Evolutionary conservation across 352 stramenopile species (phyloP).

Genomic region (Pythium plurisporium): DNA sequence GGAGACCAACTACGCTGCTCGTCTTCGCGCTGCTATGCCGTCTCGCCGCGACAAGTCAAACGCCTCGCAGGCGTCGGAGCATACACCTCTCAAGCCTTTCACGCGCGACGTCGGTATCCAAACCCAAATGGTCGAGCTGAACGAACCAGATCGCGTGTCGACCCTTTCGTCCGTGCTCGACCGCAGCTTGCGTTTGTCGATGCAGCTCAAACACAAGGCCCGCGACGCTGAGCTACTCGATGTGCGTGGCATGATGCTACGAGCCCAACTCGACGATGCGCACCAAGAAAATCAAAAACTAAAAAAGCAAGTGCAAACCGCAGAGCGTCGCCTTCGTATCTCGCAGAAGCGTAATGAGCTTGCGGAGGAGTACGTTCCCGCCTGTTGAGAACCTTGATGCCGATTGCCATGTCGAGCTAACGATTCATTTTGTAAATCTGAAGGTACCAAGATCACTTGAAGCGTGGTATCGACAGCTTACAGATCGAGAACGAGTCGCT

Average conservation of each 20-base stretch:
- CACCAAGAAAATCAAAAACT: slow-evolving; percentile 14
- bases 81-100: slow-evolving; percentile 10
- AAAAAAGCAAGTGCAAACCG: slow-evolving; percentile 10
- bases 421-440: too few relatives aligned
- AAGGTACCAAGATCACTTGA: slow-evolving; percentile 17
- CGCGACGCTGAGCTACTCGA: slow-evolving; percentile 38
- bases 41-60: not conserved
- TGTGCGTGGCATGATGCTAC: slow-evolving; percentile 21
- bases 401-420: too few relatives aligned
- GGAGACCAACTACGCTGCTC: slow-evolving; percentile 1
- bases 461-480: slow-evolving; percentile 3
- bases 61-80: not conserved
- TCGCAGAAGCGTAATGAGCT: slow-evolving; percentile 8
- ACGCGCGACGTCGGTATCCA: slow-evolving; percentile 6
- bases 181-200: slow-evolving; percentile 30
- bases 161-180: slow-evolving; percentile 32
- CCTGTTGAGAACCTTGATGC: not conserved
- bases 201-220: slow-evolving; percentile 37
- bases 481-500: slow-evolving; percentile 11
- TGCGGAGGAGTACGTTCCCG: slow-evolving; percentile 5
- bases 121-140: not conserved
- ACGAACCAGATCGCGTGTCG: not conserved
- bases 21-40: slow-evolving; percentile 14
- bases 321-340: slow-evolving; percentile 12
- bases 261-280: slow-evolving; percentile 17